Evolutionary conservation across 805 yeast species (phyloP), one percentile per base, ranked within the genome.

Genomic region (Debaryomyces maramus): DNA sequence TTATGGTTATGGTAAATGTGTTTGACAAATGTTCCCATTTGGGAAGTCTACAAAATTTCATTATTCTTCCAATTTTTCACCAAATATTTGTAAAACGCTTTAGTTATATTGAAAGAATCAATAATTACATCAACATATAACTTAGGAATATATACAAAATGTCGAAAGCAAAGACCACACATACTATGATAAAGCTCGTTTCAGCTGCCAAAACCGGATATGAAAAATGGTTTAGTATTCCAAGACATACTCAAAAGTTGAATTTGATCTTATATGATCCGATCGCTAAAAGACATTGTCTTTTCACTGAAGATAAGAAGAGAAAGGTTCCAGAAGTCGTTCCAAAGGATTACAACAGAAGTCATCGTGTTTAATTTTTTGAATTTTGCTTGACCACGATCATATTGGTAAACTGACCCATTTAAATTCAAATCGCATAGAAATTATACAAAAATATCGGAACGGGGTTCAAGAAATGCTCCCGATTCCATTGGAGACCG

Each of bases 191-290:
- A 42, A 88, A 88, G 63, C 76, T 91, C 47, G 71, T 90, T 2
- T 91, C 98, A 1, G 76, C 93, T 2, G 98, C 97, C 13, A 79
- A 84, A 52, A 90, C 98, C 1, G 98, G 98, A 1, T 87, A 75
- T 63, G 80, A 81, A 59, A 81, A 95, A 58, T 83, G 89, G 60
- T 78, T 89, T 49, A 72, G 81, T 37, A 78, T 90, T 34, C 93
- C 89, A 36, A 83, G 97, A 70, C 81, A 86, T 39, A 81, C 95
- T 3, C 86, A 87, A 35, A 72, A 79, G 41, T 81, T 91, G 46
- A 81, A 80, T 34, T 93, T 88, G 57, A 83, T 90, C 22, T 78
- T 93, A 53, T 88, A 88, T 56, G 97, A 88, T 58, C 96, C 96
- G 2, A 49, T 67, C 45, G 97, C 88, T 8, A 81, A 85, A 64